Evolutionary conservation across 306 rosid species (phyloP).

Genomic region (Citrullus colocynthis): DNA sequence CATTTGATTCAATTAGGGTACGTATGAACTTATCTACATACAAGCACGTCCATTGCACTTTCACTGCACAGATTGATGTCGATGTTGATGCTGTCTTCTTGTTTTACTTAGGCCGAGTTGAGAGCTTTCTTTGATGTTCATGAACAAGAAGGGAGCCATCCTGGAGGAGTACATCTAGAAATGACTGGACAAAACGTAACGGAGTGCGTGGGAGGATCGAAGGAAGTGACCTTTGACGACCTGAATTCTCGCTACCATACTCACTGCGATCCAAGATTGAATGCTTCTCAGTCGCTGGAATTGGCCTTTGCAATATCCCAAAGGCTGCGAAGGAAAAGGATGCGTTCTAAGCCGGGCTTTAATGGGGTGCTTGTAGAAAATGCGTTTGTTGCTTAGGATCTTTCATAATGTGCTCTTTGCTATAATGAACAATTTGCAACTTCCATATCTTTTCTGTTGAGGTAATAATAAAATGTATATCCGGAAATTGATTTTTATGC

Average conservation of each 20-base stretch:
- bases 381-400: background rate
- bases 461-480: background rate
- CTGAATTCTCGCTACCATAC: slow-evolving; percentile 31
- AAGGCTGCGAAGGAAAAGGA: slow-evolving; percentile 23
- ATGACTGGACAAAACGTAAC: slow-evolving; percentile 41
- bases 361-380: background rate
- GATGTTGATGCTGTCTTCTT: background rate
- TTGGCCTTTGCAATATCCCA: slow-evolving; percentile 29
- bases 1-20: slow-evolving; percentile 32
- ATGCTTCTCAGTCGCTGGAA: slow-evolving; percentile 35
- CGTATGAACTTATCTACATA: slow-evolving; percentile 6
- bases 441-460: background rate
- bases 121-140: slow-evolving; percentile 38
- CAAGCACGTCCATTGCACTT: background rate
- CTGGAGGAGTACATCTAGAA: slow-evolving; percentile 36
- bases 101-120: slow-evolving; percentile 22
- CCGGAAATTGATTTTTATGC: background rate
- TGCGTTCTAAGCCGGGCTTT: slow-evolving; percentile 1
- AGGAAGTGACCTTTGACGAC: slow-evolving; percentile 24
- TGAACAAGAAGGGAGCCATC: slow-evolving; percentile 36
- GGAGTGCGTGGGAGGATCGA: slow-evolving; percentile 30
- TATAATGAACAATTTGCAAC: background rate
- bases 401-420: background rate
- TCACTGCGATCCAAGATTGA: slow-evolving; percentile 31
- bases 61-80: background rate